A percentile compares a stretch with the other conserved stretches of the same genome.
Evolutionary conservation across 2,329 filamentous ascomycete species (phyloP).

Genomic region (Penicillium sp.): DNA sequence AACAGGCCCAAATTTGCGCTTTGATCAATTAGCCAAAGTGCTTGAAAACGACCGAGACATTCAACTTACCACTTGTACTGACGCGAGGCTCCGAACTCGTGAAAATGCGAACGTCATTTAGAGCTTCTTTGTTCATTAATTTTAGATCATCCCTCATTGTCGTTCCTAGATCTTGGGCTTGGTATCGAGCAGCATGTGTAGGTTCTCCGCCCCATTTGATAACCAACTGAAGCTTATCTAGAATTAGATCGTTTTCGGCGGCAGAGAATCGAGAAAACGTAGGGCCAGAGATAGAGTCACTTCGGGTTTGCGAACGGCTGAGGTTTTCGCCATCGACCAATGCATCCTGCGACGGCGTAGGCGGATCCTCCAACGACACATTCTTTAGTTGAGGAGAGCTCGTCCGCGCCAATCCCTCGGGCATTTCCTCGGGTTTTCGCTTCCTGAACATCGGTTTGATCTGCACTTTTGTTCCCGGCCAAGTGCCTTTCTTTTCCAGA

Average conservation of each 20-base stretch:
- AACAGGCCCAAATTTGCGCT: slow-evolving; percentile 90
- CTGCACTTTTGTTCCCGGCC: slow-evolving; percentile 95
- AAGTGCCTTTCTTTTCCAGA: slow-evolving; percentile 84
- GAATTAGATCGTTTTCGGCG: slow-evolving; percentile 82
- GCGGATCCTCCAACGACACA: slow-evolving; percentile 18
- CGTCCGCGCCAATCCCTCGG: slow-evolving; percentile 21
- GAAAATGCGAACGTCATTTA: slow-evolving; percentile 91
- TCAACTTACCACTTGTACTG: slow-evolving; percentile 66
- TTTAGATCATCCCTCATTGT: slow-evolving; percentile 95
- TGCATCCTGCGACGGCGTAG: slow-evolving; percentile 20
- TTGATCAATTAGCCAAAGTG: slow-evolving; percentile 12
- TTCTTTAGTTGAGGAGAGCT: slow-evolving; percentile 12
- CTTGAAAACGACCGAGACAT: neutral
- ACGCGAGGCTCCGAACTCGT: slow-evolving; percentile 94
- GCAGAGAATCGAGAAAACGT: slow-evolving; percentile 93
- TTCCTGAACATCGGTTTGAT: slow-evolving; percentile 99
- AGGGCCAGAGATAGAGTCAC: slow-evolving; percentile 82
- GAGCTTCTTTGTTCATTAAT: slow-evolving; percentile 83
- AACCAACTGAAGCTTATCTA: slow-evolving; percentile 95
- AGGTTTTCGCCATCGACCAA: slow-evolving; percentile 28
- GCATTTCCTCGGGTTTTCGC: slow-evolving; percentile 63
- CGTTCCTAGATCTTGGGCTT: slow-evolving; percentile 88
- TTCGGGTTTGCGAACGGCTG: slow-evolving; percentile 56
- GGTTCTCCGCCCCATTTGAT: slow-evolving; percentile 99
- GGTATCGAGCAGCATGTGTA: slow-evolving; percentile 93